Conservation (phyloP, 129 eudicot species). For the Flaveria sonorensis region DNA sequence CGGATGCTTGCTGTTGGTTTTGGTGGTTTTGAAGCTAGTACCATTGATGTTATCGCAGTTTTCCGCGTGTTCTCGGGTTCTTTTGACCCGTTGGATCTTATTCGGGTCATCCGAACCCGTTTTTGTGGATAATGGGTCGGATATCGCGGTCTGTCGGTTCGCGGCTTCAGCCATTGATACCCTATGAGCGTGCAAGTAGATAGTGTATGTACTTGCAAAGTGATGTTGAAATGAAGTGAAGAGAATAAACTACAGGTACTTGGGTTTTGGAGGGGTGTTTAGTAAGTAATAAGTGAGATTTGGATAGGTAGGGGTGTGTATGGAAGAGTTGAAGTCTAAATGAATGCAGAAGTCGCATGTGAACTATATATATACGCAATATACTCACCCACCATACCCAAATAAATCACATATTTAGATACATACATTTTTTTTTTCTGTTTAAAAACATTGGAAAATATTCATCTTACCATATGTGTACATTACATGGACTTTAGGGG, state of each 20-base stretch:
- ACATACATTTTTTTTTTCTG: too few relatives aligned
- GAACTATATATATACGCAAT: not conserved
- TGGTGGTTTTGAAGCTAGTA: not conserved
- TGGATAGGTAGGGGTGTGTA: not conserved
- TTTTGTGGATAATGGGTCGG: conserved; percentile 5
- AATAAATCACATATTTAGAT: too few relatives aligned
- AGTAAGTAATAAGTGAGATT: not conserved
- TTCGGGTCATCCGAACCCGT: conserved; percentile 11
- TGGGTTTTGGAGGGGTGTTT: too few relatives aligned
- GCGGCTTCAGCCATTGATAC: too few relatives aligned
- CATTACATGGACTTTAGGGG: too few relatives aligned
- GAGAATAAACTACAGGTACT: too few relatives aligned
- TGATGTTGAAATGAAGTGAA: not conserved
- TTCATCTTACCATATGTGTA: too few relatives aligned
- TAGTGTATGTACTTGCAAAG: not conserved
- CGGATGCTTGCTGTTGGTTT: conserved; percentile 51
- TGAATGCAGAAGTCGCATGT: not conserved
- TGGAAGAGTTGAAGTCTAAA: not conserved
- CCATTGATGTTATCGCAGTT: conserved; percentile 2
- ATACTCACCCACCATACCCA: too few relatives aligned
- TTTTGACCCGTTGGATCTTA: conserved; percentile 27
- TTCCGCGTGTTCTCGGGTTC: not conserved
- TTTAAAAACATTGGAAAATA: too few relatives aligned
- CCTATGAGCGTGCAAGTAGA: too few relatives aligned
- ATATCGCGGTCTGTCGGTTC: not conserved